Evolutionary conservation across 331 rosid genomes (phyloP), one percentile per base, ranked within the genome.

Genomic region (Pyrus hybrid): DNA sequence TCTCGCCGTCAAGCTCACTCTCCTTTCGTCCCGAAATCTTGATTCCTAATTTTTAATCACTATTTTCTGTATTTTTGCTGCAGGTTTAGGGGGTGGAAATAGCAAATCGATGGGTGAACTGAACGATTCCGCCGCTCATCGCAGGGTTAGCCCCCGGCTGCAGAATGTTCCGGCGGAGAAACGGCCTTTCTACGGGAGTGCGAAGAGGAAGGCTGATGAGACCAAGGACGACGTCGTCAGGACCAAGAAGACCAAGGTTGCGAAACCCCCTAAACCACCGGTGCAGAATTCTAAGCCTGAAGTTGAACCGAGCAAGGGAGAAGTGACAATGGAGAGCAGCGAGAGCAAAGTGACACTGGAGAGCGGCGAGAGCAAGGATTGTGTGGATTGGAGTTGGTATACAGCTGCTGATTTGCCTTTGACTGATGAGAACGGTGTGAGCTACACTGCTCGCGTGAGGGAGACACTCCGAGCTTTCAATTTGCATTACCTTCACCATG

Each of bases 391-490:
- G 57, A 51, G 57, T 51, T 51, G 21, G 57, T 51, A 51, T 51
- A 51, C 57, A 20, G 67, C 5, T 25, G 33, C n/a, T 3, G 33
- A 14, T 26, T 62, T 23, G 18, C 72, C 73, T 58, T 21, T 8
- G 47, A 13, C 62, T 8, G 75, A 84, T 75, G 70, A 14, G 20
- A 29, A 28, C 0, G 79, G 70, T 7, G 65, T 30, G 13, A 77
- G 77, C 56, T 73, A 21, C 11, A 21, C 32, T 35, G 75, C 68
- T 1, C 68, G 70, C 22, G 78, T 81, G 62, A 81, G 76, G 70
- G 83, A 78, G 74, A 78, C 85, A 1, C 33, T 81, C 21, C 63
- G 85, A 53, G 29, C 53, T 20, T 81, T 84, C 47, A 81, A 81
- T 67, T 20, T 49, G 51, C 77, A 61, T 62, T 75, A 75, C 61